Base-by-base conservation (phyloP, 2,329 filamentous ascomycete species). In the Verticillium longisporum region DNA sequence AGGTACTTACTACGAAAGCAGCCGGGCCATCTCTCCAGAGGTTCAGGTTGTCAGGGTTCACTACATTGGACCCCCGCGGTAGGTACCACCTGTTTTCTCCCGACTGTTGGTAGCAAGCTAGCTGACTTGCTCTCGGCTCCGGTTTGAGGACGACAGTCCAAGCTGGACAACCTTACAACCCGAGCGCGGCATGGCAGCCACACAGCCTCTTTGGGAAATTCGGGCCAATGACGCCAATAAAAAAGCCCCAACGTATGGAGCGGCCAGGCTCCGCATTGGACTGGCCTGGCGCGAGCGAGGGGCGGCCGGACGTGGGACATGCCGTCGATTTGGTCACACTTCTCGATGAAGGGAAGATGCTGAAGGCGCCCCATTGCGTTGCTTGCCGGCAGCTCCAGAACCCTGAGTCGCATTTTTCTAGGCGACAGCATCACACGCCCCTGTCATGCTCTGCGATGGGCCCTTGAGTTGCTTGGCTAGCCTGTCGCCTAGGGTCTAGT, bases 391-490 rank as follows among this genome's bases (percentile, higher is more conserved):
- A 14, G n/a, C 41, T 50, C 41, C n/a, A 50, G 6, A n/a, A 50
- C 41, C n/a, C 41, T 50, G 41, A 50, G n/a, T 50, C 41, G 41
- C n/a, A 5, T n/a, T n/a, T 50, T 50, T 26, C n/a, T 50, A 50
- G 41, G 41, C 41, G 41, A 18, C 41, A 50, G 41, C 11, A 50
- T 21, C 21, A 18, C 9, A 50, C 41, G 41, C n/a, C 41, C 18
- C 41, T 21, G 41, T 21, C 18, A 13, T 18, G 41, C 41, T 64
- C 69, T 71, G 69, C 65, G 65, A 65, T 67, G n/a, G 66, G 66
- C 60, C 66, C 66, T 69, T 65, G 68, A 64, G 67, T 66, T 70
- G 66, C 67, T 65, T 50, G 41, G n/a, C 41, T 26, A 10, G 41
- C 41, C 18, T 50, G 41, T 18, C 41, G 41, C 18, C 21, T 21